Evolutionary conservation across 768 basidiomycete species (phyloP).

Genomic region (Lactarius sanguifluus): DNA sequence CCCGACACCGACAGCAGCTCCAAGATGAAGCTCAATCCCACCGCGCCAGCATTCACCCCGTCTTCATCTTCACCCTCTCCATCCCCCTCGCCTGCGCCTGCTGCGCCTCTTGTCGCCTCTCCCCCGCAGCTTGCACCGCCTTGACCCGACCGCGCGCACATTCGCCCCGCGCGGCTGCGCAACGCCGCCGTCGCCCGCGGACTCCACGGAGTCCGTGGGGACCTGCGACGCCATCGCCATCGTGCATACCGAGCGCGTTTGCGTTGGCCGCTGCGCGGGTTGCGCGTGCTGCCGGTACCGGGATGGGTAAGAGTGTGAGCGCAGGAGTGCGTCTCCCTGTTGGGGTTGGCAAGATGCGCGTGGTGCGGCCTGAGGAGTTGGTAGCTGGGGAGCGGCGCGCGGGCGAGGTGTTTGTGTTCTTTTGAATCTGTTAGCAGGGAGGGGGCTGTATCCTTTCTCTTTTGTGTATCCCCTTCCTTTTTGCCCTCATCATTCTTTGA

Average conservation of each 20-base stretch:
- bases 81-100: not conserved
- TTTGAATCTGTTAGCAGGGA: not conserved
- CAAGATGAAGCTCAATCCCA: constrained; percentile 4
- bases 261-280: not conserved
- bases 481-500: not conserved
- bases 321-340: not conserved
- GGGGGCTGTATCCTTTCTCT: not conserved
- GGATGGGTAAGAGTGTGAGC: not conserved
- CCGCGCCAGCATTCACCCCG: constrained; percentile 5
- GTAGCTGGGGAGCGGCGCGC: constrained; percentile 4
- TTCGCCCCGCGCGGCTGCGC: constrained; percentile 14
- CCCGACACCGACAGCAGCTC: not conserved
- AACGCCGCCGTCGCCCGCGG: constrained; percentile 5
- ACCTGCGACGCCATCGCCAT: constrained; percentile 11
- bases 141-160: constrained; percentile 12
- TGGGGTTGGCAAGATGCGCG: constrained; percentile 18
- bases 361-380: constrained; percentile 14
- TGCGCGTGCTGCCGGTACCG: not conserved
- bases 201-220: constrained; percentile 10
- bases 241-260: not conserved
- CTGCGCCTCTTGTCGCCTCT: not conserved
- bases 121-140: not conserved
- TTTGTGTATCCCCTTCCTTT: not conserved
- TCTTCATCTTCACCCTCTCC: not conserved
- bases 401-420: constrained; percentile 15